Percentiles rank a stretch among this genome's conserved stretches.
phyloP scores from a whole-genome alignment of 2,329 filamentous ascomycete genomes.

The Aspergillus viridinutans region DNA sequence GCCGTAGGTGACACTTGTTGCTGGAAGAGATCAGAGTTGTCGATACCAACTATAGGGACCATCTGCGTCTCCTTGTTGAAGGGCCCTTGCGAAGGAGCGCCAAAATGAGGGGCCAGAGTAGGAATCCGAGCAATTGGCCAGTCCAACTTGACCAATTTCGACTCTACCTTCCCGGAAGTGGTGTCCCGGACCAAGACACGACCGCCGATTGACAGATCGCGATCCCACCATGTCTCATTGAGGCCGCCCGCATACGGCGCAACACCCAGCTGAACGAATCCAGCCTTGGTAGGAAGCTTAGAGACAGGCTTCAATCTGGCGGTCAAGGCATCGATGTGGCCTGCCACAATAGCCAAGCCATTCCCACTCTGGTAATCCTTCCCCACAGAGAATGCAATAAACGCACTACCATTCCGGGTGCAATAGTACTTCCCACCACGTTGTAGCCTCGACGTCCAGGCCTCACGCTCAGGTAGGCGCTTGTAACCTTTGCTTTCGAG shows the following conservation, averaged over 20 bases:
- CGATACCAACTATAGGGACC: constrained; percentile 87
- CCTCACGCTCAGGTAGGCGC: constrained; percentile 70
- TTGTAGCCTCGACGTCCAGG: constrained; percentile 69
- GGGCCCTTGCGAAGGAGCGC: constrained; percentile 60
- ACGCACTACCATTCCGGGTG: constrained; percentile 76
- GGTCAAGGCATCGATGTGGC: constrained; percentile 89
- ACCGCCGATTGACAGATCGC: constrained; percentile 86
- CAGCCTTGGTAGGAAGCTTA: constrained; percentile 75
- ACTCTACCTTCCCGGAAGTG: constrained; percentile 68
- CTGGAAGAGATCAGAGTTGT: constrained; percentile 58
- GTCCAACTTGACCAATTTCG: constrained; percentile 81
- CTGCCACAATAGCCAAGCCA: constrained; percentile 81
- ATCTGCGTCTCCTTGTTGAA: constrained; percentile 90
- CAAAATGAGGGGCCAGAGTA: constrained; percentile 91
- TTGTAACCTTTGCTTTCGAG: constrained; percentile 69
- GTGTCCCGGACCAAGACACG: constrained; percentile 77
- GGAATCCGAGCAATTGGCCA: constrained; percentile 94
- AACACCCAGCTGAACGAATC: constrained; percentile 84
- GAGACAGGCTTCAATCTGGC: constrained; percentile 89
- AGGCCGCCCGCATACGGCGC: constrained; percentile 88
- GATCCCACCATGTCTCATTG: constrained; percentile 93
- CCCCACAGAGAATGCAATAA: constrained; percentile 83
- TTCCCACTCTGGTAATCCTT: constrained; percentile 77
- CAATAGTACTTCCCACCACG: constrained; percentile 85
- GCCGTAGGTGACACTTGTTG: constrained; percentile 17